Conservation (phyloP, 2,329 filamentous ascomycete genomes). For the Cytospora leucostoma region DNA sequence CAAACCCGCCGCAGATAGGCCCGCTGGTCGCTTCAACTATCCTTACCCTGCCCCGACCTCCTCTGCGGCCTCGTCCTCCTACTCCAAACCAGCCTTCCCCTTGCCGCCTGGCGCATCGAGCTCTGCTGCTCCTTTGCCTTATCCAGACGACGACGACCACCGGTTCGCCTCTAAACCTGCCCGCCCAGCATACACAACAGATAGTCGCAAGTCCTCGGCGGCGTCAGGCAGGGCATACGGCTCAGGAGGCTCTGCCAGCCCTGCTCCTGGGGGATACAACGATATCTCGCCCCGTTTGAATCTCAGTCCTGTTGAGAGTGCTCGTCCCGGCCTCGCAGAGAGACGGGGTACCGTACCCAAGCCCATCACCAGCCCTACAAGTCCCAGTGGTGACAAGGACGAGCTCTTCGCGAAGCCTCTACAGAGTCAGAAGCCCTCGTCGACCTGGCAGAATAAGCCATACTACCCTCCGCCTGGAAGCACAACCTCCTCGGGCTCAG, state of each 20-base stretch:
- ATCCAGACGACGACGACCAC: slow-evolving; percentile 67
- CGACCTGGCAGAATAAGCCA: slow-evolving; percentile 55
- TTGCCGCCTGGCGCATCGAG: slow-evolving; percentile 70
- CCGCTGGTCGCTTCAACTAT: slow-evolving; percentile 51
- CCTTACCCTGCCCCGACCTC: slow-evolving; percentile 46
- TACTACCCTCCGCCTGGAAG: slow-evolving; percentile 62
- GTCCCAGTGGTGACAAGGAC: slow-evolving; percentile 73
- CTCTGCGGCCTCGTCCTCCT: slow-evolving; percentile 43
- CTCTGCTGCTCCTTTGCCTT: slow-evolving; percentile 68
- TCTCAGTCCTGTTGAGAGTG: slow-evolving; percentile 56
- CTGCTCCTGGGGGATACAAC: slow-evolving; percentile 46
- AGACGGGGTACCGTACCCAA: slow-evolving; percentile 79
- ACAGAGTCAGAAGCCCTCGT: slow-evolving; percentile 45
- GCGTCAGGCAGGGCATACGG: slow-evolving; percentile 38
- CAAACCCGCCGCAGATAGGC: slow-evolving; percentile 46
- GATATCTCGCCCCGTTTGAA: slow-evolving; percentile 58
- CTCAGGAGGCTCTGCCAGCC: slow-evolving; percentile 36
- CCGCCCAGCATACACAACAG: slow-evolving; percentile 48
- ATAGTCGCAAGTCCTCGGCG: slow-evolving; percentile 39
- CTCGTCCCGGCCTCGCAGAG: slow-evolving; percentile 71
- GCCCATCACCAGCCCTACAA: slow-evolving; percentile 79
- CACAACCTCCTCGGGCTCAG: slow-evolving; percentile 35
- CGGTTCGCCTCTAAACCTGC: slow-evolving; percentile 41
- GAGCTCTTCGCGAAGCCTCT: slow-evolving; percentile 75
- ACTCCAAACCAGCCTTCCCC: slow-evolving; percentile 60